A percentile compares a stretch with the other conserved stretches of the same genome.
Evolutionary conservation across 2,329 filamentous ascomycete genomes (phyloP).

Genomic region (Fulvia fulva): DNA sequence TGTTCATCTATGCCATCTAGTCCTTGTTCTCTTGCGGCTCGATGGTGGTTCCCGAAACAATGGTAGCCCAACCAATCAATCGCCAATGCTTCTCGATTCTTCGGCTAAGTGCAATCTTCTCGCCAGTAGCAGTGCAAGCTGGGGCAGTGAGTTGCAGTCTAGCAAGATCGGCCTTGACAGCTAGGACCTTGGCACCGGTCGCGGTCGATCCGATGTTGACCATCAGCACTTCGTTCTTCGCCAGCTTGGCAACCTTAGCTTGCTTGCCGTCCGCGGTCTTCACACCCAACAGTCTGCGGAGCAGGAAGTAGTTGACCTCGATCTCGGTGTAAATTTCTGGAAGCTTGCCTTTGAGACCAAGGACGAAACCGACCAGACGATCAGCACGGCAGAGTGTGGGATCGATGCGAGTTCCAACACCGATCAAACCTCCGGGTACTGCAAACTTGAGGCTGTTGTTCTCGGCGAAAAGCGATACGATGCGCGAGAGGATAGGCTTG

Average conservation of each 20-base stretch:
- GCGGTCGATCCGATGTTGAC: conserved; percentile 98
- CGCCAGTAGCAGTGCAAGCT: conserved; percentile 93
- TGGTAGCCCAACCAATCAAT: conserved; percentile 70
- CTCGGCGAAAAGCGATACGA: conserved; percentile 93
- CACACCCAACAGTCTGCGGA: conserved; percentile 89
- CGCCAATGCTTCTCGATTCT: conserved; percentile 99
- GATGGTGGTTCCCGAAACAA: conserved; percentile 23
- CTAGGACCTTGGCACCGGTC: conserved; percentile 93
- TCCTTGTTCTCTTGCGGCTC: conserved; percentile 14
- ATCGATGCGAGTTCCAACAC: conserved; percentile 96
- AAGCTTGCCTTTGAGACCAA: conserved; percentile 87
- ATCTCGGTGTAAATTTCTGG: conserved; percentile 98
- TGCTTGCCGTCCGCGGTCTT: conserved; percentile 98
- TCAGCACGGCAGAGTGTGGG: conserved; percentile 97
- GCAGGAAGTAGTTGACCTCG: conserved; percentile 98
- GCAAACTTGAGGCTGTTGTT: conserved; percentile 98
- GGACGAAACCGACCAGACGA: conserved; percentile 95
- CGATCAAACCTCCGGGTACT: conserved; percentile 93
- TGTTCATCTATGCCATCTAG: background rate
- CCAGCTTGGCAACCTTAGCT: conserved; percentile 95
- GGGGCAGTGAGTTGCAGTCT: conserved; percentile 80
- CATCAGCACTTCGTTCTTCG: conserved; percentile 99
- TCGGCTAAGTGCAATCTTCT: conserved; percentile 94
- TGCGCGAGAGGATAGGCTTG: conserved; percentile 92
- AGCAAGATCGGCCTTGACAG: conserved; percentile 95